A percentile compares a stretch with the other conserved stretches of the same genome.
Conservation (phyloP, 2,329 filamentous ascomycete species). For the Aspergillus nomiae region DNA sequence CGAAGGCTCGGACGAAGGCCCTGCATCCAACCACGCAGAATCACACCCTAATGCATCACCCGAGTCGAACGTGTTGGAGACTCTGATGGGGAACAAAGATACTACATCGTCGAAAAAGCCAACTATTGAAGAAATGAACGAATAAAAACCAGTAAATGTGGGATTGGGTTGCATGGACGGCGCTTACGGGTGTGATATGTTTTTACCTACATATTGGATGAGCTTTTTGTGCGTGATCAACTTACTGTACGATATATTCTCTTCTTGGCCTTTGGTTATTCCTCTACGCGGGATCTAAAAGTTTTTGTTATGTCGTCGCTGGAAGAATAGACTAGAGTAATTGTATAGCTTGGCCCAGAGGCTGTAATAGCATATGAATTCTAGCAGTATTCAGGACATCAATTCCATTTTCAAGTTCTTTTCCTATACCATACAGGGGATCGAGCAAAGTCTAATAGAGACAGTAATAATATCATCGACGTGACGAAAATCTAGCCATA, state of each 20-base stretch:
- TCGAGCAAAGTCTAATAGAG: conserved; percentile 7
- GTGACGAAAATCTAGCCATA: conserved; percentile 22
- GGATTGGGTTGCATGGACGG: conserved; percentile 16
- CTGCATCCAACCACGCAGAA: conserved; percentile 13
- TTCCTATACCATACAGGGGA: conserved; percentile 15
- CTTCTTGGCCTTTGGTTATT: background rate
- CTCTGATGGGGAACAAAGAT: conserved; percentile 40
- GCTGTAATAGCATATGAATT: background rate
- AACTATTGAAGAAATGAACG: conserved; percentile 40
- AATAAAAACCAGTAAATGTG: conserved; percentile 15
- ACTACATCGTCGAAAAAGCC: conserved; percentile 31
- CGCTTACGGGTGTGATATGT: conserved; percentile 11
- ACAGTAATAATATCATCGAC: conserved; percentile 13
- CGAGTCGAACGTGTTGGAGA: conserved; percentile 36
- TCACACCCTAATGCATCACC: conserved; percentile 14
- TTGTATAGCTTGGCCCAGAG: background rate
- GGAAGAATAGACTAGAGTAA: background rate
- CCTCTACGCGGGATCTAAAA: background rate
- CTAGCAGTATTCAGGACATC: conserved; percentile 5
- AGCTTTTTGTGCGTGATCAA: background rate
- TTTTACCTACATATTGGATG: conserved; percentile 2
- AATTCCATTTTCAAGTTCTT: conserved; percentile 9
- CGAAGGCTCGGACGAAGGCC: conserved; percentile 21
- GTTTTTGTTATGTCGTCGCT: background rate
- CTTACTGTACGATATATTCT: background rate